Percentiles rank a stretch among this genome's conserved stretches.
Evolutionary conservation across 2,329 filamentous ascomycete species (phyloP).

Genomic region (Aaosphaeria arxii): DNA sequence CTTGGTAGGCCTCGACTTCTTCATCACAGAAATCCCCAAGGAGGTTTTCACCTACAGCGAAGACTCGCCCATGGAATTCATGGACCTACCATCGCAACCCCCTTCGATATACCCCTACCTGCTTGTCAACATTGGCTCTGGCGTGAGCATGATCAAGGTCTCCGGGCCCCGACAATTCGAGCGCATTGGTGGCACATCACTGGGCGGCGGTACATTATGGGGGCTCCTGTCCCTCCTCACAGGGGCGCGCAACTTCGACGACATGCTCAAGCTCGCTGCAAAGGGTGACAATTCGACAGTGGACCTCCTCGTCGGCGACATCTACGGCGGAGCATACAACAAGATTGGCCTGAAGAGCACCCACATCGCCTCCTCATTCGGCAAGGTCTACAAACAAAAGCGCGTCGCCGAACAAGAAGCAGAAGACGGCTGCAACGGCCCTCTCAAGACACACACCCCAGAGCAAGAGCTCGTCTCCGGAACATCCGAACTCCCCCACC

Average conservation of each 20-base stretch:
- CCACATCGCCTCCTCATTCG: conserved; percentile 93
- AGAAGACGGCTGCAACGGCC: conserved; percentile 63
- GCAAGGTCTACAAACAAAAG: conserved; percentile 94
- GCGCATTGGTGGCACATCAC: conserved; percentile 89
- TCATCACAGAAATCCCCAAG: conserved; percentile 94
- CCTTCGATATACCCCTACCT: conserved; percentile 83
- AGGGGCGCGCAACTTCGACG: conserved; percentile 92
- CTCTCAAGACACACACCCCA: conserved; percentile 35
- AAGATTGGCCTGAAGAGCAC: conserved; percentile 96
- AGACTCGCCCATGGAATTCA: conserved; percentile 81
- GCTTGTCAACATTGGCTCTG: conserved; percentile 96
- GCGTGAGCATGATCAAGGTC: conserved; percentile 96
- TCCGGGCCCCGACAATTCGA: conserved; percentile 82
- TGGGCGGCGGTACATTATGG: conserved; percentile 97
- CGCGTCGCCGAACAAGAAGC: conserved; percentile 74
- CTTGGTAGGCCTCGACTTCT: conserved; percentile 86
- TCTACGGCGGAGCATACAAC: conserved; percentile 92
- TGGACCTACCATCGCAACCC: conserved; percentile 65
- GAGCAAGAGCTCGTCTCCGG: conserved; percentile 34
- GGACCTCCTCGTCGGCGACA: conserved; percentile 96
- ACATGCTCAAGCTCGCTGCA: conserved; percentile 92
- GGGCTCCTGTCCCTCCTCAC: conserved; percentile 88
- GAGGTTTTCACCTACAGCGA: conserved; percentile 96
- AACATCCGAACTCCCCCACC: conserved; percentile 27
- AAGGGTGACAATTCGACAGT: conserved; percentile 88